Evolutionary conservation across 2,329 filamentous ascomycete species (phyloP).

Genomic region (Penicillium sp.): DNA sequence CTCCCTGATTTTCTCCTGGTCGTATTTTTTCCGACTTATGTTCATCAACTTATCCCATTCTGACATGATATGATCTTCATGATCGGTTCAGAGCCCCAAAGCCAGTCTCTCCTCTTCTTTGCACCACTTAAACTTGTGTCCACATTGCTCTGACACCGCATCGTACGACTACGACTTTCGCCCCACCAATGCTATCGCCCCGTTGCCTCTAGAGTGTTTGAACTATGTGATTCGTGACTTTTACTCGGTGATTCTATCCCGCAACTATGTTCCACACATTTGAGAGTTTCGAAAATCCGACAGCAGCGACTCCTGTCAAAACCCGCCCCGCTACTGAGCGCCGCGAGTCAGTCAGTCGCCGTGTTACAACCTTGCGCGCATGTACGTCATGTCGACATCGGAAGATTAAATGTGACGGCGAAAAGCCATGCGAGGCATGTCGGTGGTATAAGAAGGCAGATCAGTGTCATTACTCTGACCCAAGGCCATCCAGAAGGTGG

Average conservation of each 20-base stretch:
- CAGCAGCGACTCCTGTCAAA: constrained; percentile 27
- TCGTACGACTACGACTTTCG: constrained; percentile 1
- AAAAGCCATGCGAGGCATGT: constrained; percentile 79
- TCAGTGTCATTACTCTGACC: constrained; percentile 78
- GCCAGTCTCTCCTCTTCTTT: neutral
- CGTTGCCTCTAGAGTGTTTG: constrained; percentile 10
- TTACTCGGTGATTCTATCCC: constrained; percentile 3
- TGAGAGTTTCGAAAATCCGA: constrained; percentile 42
- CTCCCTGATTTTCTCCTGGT: neutral
- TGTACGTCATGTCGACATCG: constrained; percentile 77
- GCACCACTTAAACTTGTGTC: neutral
- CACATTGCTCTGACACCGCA: neutral
- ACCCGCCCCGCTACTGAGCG: constrained; percentile 33
- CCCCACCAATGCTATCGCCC: constrained; percentile 2
- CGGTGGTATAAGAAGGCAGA: constrained; percentile 79
- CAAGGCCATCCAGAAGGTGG: constrained; percentile 76
- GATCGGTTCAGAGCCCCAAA: neutral
- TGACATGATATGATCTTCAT: neutral
- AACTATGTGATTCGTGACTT: constrained; percentile 14
- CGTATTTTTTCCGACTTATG: neutral
- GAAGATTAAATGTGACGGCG: constrained; percentile 82
- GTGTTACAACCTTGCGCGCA: constrained; percentile 50
- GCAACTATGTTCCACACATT: constrained; percentile 45
- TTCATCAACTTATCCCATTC: neutral
- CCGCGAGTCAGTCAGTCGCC: constrained; percentile 34